Percentiles rank a stretch among this genome's conserved stretches.
Evolutionary conservation across 257 asterid species (phyloP).

Genomic region (Ilex aquifolium): DNA sequence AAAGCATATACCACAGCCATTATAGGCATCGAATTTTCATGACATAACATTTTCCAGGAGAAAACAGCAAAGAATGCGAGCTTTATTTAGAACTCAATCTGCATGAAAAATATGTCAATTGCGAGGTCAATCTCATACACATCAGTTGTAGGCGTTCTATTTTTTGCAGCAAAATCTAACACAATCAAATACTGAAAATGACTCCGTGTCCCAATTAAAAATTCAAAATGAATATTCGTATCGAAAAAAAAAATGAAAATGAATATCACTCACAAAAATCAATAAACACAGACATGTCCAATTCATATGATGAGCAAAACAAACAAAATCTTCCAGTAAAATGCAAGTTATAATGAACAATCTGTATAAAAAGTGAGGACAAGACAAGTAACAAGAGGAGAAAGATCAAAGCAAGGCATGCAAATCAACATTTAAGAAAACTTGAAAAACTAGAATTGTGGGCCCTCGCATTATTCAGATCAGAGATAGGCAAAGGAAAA

Average conservation of each 20-base stretch:
- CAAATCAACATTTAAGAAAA: neutral
- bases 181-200: neutral
- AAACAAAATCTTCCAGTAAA: no score
- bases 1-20: neutral
- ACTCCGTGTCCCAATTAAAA: neutral
- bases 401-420: no score
- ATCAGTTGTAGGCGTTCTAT: neutral
- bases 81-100: neutral
- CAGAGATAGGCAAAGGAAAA: neutral
- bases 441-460: neutral
- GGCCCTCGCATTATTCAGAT: neutral
- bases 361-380: no score
- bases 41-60: neutral
- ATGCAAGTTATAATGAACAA: no score
- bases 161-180: neutral
- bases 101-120: neutral
- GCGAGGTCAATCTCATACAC: neutral
- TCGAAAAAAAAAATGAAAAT: no score
- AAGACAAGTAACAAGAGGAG: no score
- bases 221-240: neutral
- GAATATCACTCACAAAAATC: neutral
- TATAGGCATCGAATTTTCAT: neutral
- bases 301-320: no score
- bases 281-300: no score
- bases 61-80: neutral